These are phyloP conservation scores for Herpetomonas tarakana DNA, from an alignment of 208 protist species.

Conservation along the genomic window DNA sequence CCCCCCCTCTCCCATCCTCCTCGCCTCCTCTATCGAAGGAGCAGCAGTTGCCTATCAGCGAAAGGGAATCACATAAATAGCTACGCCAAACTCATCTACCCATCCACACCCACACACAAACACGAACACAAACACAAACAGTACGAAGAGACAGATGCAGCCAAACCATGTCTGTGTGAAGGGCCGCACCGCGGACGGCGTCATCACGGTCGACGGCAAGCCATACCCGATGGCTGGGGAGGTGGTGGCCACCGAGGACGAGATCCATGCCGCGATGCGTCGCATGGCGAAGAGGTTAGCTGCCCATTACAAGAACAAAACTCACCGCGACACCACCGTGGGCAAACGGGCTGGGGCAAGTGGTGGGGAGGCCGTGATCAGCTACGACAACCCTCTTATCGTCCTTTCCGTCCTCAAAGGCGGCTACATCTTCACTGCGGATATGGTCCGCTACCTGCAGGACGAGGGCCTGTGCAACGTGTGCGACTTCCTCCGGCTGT, in stretches of 20 bases:
- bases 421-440: constrained; percentile 90
- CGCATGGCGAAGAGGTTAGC: constrained; percentile 54
- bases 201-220: constrained; percentile 65
- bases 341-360: background rate
- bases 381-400: constrained; percentile 77
- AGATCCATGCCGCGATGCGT: constrained; percentile 58
- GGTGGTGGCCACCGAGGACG: constrained; percentile 67
- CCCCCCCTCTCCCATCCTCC: too few relatives aligned
- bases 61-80: too few relatives aligned
- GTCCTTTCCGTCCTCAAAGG: constrained; percentile 89
- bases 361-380: constrained; percentile 43
- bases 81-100: too few relatives aligned
- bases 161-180: constrained; percentile 20
- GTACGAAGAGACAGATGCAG: too few relatives aligned
- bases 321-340: constrained; percentile 37
- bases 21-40: too few relatives aligned
- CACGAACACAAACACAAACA: too few relatives aligned
- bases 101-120: too few relatives aligned
- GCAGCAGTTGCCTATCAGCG: too few relatives aligned
- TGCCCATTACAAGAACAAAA: constrained; percentile 53
- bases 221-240: constrained; percentile 74
- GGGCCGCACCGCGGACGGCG: constrained; percentile 32
- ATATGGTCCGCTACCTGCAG: constrained; percentile 78
- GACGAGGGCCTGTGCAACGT: constrained; percentile 70
- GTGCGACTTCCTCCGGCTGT: constrained; percentile 82